Base-by-base conservation (phyloP, 306 rosid species). In the Lablab purpureus region DNA sequence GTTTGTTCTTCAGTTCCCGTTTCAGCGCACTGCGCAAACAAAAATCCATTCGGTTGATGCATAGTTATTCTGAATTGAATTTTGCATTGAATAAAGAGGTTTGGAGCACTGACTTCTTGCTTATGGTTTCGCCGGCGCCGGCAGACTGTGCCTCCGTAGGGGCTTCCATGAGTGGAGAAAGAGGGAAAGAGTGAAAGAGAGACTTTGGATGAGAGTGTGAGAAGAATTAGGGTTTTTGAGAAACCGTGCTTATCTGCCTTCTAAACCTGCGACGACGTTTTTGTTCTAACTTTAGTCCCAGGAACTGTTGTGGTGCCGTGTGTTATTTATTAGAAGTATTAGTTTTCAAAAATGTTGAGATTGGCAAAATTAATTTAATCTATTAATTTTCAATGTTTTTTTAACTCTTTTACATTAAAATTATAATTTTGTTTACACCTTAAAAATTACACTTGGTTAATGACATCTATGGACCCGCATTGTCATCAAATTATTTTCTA, bases 31-130 rank as follows among this genome's bases (percentile, higher is more conserved):
- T 60, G 67, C 21, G 18, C 43, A 28, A 28, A 60, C 10, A 60
- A 60, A 60, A 60, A 28, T 6, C 12, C 0, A 14, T 60, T 15
- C 6, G 3, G 40, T 15, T 60, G 41, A 60, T 41, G 41, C 0
- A 30, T 1, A 1, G 43, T 60, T 28, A 15, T 15, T 60, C 3
- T 15, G 7, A 60, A 60, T 28, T 60, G 41, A 60, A 60, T 5
- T 59, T 60, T 3, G 41, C 43, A 28, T 28, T 15, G 13, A 40
- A 9, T 28, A 10, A 15, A 2, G 14, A n/a, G 15, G 66, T 55
- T 17, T 17, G n/a, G 7, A 46, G 14, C 6, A 59, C 67, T 76
- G 12, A 83, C 89, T 83, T 86, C 67, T 86, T 86, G 87, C 89
- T 86, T 10, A 66, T 10, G 71, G 77, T 32, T 37, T 82, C 87